These are phyloP conservation scores for Nidula niveotomentosa DNA, from an alignment of 1,284 basidiomycete genomes.

Conservation along the genomic window DNA sequence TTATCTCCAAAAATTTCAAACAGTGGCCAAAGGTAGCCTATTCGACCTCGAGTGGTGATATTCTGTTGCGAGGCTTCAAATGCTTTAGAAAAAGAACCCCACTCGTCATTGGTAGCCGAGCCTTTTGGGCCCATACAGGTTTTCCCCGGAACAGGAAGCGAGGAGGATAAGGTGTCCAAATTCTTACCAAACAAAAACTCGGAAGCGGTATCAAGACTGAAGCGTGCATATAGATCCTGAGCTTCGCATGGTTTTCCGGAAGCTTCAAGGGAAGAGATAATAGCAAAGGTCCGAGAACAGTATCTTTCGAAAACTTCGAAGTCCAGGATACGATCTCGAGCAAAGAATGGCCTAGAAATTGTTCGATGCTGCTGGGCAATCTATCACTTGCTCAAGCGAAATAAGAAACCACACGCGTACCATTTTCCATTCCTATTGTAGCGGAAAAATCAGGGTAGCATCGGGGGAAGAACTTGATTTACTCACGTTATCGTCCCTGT, in stretches of 20 bases:
- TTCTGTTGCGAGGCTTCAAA: slow-evolving; percentile 65
- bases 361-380: slow-evolving; percentile 50
- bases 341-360: slow-evolving; percentile 74
- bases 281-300: slow-evolving; percentile 43
- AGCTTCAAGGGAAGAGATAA: slow-evolving; percentile 41
- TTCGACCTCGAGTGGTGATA: slow-evolving; percentile 47
- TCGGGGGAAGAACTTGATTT: background rate
- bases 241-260: slow-evolving; percentile 48
- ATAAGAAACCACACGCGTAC: slow-evolving; percentile 24
- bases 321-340: slow-evolving; percentile 67
- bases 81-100: slow-evolving; percentile 61
- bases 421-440: slow-evolving; percentile 48
- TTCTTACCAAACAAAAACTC: slow-evolving; percentile 69
- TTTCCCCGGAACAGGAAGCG: slow-evolving; percentile 49
- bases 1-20: slow-evolving; percentile 64
- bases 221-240: slow-evolving; percentile 69
- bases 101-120: slow-evolving; percentile 55
- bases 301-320: slow-evolving; percentile 68
- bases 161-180: slow-evolving; percentile 56
- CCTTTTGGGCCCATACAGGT: slow-evolving; percentile 54
- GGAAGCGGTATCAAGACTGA: slow-evolving; percentile 69
- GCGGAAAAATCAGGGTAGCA: slow-evolving; percentile 1
- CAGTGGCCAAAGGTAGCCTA: slow-evolving; percentile 68
- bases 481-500: slow-evolving; percentile 65
- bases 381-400: too few relatives aligned